Evolutionary conservation across 2,329 filamentous ascomycete genomes (phyloP).

Genomic region (Helminthosporium solani): DNA sequence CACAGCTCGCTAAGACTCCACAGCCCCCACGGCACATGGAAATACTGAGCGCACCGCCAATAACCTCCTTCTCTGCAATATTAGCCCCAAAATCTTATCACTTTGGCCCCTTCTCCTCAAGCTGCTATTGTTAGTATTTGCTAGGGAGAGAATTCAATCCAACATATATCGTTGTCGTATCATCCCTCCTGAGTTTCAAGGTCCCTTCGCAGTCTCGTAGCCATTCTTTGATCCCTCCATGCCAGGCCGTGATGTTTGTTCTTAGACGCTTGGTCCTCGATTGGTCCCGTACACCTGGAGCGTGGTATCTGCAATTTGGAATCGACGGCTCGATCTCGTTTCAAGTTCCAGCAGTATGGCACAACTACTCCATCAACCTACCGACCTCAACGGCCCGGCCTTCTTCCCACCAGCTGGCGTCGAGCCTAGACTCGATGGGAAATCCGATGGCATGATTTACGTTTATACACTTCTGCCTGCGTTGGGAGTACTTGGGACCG

Average conservation of each 20-base stretch:
- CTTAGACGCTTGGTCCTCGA: background rate
- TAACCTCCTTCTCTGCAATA: background rate
- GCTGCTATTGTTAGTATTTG: background rate
- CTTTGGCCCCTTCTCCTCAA: background rate
- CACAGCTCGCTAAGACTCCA: background rate
- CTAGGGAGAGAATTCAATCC: background rate
- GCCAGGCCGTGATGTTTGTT: background rate
- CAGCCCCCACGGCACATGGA: background rate
- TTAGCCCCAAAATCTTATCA: background rate
- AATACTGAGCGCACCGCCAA: background rate
- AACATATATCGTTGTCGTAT: background rate
- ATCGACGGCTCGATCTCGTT: background rate
- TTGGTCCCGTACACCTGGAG: background rate
- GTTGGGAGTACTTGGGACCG: background rate
- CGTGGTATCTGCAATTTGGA: background rate
- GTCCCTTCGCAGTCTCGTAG: too few relatives aligned
- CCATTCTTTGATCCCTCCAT: background rate
- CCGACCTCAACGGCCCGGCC: background rate
- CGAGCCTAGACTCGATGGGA: background rate
- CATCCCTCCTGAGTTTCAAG: too few relatives aligned
- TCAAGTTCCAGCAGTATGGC: background rate
- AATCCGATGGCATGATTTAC: constrained; percentile 1
- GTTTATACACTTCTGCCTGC: background rate
- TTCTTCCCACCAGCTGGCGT: background rate
- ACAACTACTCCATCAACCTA: background rate